These are phyloP conservation scores for Chaetothyriales sp. DNA, from an alignment of 2,329 filamentous ascomycete genomes.

Conservation along the genomic window DNA sequence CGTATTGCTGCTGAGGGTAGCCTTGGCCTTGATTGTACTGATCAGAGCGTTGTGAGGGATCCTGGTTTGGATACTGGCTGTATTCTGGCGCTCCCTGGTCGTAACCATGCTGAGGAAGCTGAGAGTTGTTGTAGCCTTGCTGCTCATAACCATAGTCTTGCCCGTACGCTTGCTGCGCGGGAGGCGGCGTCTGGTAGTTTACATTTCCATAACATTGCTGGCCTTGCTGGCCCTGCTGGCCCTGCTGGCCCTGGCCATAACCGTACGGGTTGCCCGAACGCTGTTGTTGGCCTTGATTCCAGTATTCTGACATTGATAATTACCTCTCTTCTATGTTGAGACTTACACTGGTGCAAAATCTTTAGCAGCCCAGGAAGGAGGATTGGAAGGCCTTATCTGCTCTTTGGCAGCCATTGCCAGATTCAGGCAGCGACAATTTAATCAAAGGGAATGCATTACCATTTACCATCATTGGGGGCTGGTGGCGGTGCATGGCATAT, in stretches of 20 bases:
- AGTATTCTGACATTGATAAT: neutral
- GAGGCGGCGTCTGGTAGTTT: too few relatives aligned
- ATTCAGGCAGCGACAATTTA: too few relatives aligned
- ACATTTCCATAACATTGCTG: too few relatives aligned
- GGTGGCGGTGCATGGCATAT: neutral
- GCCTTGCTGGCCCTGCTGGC: neutral
- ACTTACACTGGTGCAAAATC: neutral
- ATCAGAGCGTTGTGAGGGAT: slow-evolving; percentile 6
- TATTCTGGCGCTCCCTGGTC: slow-evolving; percentile 7
- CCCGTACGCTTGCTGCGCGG: too few relatives aligned
- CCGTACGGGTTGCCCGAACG: too few relatives aligned
- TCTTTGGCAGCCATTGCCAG: too few relatives aligned
- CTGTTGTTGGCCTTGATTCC: neutral
- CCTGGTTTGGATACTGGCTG: slow-evolving; percentile 1
- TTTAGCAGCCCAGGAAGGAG: neutral
- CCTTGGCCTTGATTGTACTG: slow-evolving; percentile 6
- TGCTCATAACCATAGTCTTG: slow-evolving; percentile 1
- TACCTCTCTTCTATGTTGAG: neutral
- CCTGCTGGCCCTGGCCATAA: neutral
- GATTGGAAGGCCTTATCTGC: too few relatives aligned
- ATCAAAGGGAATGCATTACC: too few relatives aligned
- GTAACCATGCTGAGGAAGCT: slow-evolving; percentile 7
- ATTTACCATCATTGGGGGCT: neutral
- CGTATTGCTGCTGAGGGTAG: slow-evolving; percentile 3
- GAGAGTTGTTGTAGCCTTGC: slow-evolving; percentile 5